Evolutionary conservation across 2,329 filamentous ascomycete genomes (phyloP).

Genomic region (Bipolaris victoriae): DNA sequence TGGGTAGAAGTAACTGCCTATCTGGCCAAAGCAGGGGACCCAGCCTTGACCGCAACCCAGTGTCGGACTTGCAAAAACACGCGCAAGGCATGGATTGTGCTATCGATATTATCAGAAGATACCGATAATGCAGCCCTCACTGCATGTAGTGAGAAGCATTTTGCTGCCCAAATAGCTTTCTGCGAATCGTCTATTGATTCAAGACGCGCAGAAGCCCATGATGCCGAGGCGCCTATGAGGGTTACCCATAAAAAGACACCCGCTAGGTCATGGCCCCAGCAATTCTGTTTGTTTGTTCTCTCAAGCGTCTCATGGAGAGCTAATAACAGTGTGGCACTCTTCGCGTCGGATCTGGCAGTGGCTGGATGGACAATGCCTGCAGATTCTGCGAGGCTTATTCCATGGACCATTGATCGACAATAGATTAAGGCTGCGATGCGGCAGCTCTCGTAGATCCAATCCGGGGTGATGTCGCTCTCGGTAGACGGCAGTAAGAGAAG

Average conservation of each 20-base stretch:
- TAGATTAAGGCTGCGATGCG: conserved; percentile 43
- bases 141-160: conserved; percentile 40
- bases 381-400: conserved; percentile 31
- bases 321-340: conserved; percentile 23
- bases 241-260: conserved; percentile 43
- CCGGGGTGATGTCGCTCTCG: conserved; percentile 19
- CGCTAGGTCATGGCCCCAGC: conserved; percentile 34
- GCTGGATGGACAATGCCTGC: conserved; percentile 25
- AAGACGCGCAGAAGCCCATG: conserved; percentile 22
- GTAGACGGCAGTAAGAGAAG: conserved; percentile 25
- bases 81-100: conserved; percentile 31
- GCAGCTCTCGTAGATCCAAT: conserved; percentile 43
- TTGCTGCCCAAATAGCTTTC: conserved; percentile 31
- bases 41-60: conserved; percentile 26
- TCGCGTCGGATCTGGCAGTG: conserved; percentile 10
- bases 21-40: background rate
- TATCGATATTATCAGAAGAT: conserved; percentile 30
- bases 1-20: background rate
- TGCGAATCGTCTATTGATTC: conserved; percentile 14
- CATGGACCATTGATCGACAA: conserved; percentile 38
- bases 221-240: conserved; percentile 39
- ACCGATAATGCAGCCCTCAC: conserved; percentile 26
- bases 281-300: conserved; percentile 28
- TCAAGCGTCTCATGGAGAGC: conserved; percentile 35
- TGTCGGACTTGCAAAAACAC: conserved; percentile 35